Base-by-base conservation (phyloP, 169 alveolate genomes). In the Hepatocystis sp. region DNA sequence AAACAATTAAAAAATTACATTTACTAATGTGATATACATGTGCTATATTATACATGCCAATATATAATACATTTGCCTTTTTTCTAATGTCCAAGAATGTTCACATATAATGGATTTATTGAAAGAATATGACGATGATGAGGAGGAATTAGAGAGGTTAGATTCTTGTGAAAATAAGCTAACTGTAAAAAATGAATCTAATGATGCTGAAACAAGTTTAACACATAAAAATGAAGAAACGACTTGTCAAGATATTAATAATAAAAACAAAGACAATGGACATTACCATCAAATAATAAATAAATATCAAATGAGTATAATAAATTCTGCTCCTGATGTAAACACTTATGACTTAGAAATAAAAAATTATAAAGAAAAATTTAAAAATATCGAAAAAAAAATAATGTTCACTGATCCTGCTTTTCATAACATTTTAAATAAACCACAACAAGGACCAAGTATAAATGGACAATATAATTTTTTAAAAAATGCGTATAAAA, bases 251-350 rank as follows among this genome's bases (percentile, higher is more conserved):
- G n/a, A n/a, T n/a, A n/a, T n/a, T n/a, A n/a, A n/a, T n/a, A n/a
- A n/a, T n/a, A n/a, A n/a, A n/a, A n/a, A n/a, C n/a, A n/a, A n/a
- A n/a, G n/a, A n/a, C n/a, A n/a, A n/a, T n/a, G n/a, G n/a, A n/a
- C n/a, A n/a, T n/a, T n/a, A n/a, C n/a, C n/a, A n/a, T n/a, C n/a
- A n/a, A n/a, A n/a, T n/a, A n/a, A n/a, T n/a, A n/a, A n/a, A n/a
- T n/a, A n/a, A n/a, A n/a, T n/a, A n/a, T n/a, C n/a, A n/a, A n/a
- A n/a, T n/a, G n/a, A n/a, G n/a, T n/a, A n/a, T n/a, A 85, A 64
- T 92, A 76, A 36, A 92, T 84, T 42, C 94, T 91, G 84, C 96
- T 76, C 85, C 96, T 55, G 66, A 90, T 89, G 91, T 92, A 88
- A 36, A 91, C 66, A 91, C 84, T 21, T 60, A 34, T 46, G 89